Conservation (phyloP, 192 early-diverging fungal species). For the Bifiguratus adelaidae region DNA sequence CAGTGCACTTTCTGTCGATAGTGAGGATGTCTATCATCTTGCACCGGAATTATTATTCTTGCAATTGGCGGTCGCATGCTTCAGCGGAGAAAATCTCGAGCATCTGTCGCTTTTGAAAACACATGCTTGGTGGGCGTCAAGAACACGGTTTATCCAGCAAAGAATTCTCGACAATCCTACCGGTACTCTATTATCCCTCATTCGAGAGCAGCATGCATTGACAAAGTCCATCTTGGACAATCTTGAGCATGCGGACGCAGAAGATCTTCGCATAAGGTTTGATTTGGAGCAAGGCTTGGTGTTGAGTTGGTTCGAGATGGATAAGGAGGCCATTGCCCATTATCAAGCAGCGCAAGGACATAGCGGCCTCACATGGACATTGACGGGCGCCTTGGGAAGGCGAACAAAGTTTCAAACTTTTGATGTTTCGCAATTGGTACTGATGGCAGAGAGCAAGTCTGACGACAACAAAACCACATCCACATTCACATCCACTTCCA, state of each 20-base stretch:
- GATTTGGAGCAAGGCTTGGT: slow-evolving; percentile 73
- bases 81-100: slow-evolving; percentile 37
- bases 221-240: too few species aligned
- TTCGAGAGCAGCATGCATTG: slow-evolving; percentile 14
- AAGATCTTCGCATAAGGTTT: slow-evolving; percentile 46
- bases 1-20: slow-evolving; percentile 52
- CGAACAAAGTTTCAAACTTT: slow-evolving; percentile 89
- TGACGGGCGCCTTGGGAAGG: slow-evolving; percentile 84
- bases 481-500: slow-evolving; percentile 12
- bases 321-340: slow-evolving; percentile 47
- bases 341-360: slow-evolving; percentile 67
- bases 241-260: slow-evolving; percentile 14
- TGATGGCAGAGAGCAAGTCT: slow-evolving; percentile 70
- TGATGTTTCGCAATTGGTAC: slow-evolving; percentile 83
- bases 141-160: slow-evolving; percentile 71
- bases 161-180: slow-evolving; percentile 46
- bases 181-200: slow-evolving; percentile 25
- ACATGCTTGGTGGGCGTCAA: slow-evolving; percentile 65
- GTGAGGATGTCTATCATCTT: slow-evolving; percentile 79
- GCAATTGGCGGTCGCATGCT: slow-evolving; percentile 47
- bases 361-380: slow-evolving; percentile 71
- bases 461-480: slow-evolving; percentile 16
- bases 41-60: slow-evolving; percentile 59
- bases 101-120: slow-evolving; percentile 18
- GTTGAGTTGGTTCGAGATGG: slow-evolving; percentile 65